These are phyloP conservation scores for Aspergillus sp. DNA, from an alignment of 2,329 filamentous ascomycete genomes.

Conservation along the genomic window DNA sequence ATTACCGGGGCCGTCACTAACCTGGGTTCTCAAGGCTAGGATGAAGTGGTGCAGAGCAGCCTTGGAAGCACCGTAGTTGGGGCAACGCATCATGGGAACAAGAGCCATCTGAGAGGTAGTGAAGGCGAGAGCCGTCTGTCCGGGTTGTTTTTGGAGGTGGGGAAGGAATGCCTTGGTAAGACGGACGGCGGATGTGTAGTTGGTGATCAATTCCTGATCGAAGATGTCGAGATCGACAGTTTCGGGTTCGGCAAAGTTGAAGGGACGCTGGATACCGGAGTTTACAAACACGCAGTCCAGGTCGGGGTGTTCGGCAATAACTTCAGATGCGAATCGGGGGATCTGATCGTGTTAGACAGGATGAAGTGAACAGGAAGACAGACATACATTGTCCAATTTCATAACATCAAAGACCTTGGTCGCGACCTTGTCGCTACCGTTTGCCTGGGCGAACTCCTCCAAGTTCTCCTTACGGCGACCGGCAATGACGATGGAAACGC, in stretches of 20 bases:
- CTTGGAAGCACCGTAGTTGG: constrained; percentile 53
- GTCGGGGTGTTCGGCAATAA: constrained; percentile 43
- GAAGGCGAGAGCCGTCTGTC: constrained; percentile 40
- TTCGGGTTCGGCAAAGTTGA: constrained; percentile 47
- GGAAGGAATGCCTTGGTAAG: constrained; percentile 49
- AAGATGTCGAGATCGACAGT: constrained; percentile 42
- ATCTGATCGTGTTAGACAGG: constrained; percentile 6
- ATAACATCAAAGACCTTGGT: constrained; percentile 48
- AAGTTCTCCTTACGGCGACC: constrained; percentile 50
- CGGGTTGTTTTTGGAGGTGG: constrained; percentile 42
- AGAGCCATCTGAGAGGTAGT: constrained; percentile 50
- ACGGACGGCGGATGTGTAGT: constrained; percentile 47
- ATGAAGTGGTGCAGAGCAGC: constrained; percentile 53
- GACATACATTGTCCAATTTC: constrained; percentile 40
- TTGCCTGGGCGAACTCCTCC: constrained; percentile 42
- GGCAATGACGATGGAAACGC: constrained; percentile 44
- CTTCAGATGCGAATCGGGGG: constrained; percentile 12
- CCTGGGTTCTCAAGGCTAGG: constrained; percentile 47
- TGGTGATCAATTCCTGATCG: constrained; percentile 45
- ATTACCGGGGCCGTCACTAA: constrained; percentile 35
- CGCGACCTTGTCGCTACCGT: constrained; percentile 44
- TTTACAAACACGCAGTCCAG: constrained; percentile 51
- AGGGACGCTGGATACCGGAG: constrained; percentile 48
- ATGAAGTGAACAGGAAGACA: not conserved
- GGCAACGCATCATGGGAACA: constrained; percentile 43